Base-by-base conservation (phyloP, 495 filamentous ascomycete species). In the Darksidea phi region DNA sequence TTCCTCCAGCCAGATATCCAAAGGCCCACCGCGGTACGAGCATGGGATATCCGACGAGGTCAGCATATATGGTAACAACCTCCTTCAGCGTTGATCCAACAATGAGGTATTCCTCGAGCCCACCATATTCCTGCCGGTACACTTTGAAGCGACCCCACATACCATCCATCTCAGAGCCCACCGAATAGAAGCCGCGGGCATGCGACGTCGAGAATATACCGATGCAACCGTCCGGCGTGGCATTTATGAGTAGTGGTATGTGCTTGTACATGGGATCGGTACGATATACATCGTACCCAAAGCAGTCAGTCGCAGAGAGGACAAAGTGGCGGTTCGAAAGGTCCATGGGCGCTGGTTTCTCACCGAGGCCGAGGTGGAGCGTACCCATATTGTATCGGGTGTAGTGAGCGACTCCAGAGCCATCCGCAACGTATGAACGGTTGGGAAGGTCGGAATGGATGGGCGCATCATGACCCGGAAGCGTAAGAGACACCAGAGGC, bases 241-340 rank as follows among this genome's bases (percentile, higher is more conserved):
- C 82, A 56, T 85, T 84, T 71, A 89, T 84, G 23, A 89, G 71
- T 0, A 89, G 76, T 0, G 86, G 86, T 38, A 87, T 84, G 59
- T 88, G 82, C 71, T 89, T 89, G 76, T 89, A 89, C 48, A 89
- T 75, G 13, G 86, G 86, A 69, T 89, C 86, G 43, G 84, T 84
- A 18, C 82, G 80, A 69, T 87, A 84, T 23, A 82, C 79, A 65
- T 89, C 85, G 71, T 89, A 89, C 18, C 84, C 83, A 59, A 87
- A 88, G 48, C 78, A 84, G 70, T 89, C 86, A 20, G 83, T 87
- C 8, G 84, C 84, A 3, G 84, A 81, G 48, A 89, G 77, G 38
- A 77, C 78, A 71, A 88, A 88, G 54, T 80, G 76, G 2, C 86
- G 82, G 43, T 83, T 83, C 6, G 76, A 82, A n/a, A 89, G 77